Conservation (phyloP, 1,284 basidiomycete species). For the Xerocomus cyaneibrunnescens region DNA sequence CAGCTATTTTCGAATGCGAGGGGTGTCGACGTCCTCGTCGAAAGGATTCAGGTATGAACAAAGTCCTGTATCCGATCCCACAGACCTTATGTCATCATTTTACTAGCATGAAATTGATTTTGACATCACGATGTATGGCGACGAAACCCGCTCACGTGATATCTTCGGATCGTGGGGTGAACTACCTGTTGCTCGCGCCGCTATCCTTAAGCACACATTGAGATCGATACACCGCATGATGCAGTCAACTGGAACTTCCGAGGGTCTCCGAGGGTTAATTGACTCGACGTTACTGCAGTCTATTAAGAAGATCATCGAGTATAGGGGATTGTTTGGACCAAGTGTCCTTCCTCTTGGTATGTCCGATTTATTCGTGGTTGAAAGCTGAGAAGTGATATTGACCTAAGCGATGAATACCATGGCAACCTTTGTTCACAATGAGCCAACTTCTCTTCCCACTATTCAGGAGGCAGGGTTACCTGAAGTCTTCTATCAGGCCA, state of each 20-base stretch:
- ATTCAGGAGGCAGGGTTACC: conserved; percentile 94
- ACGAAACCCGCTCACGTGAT: conserved; percentile 46
- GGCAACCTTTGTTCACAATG: conserved; percentile 98
- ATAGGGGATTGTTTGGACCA: conserved; percentile 83
- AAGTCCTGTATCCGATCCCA: not conserved
- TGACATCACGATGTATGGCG: conserved; percentile 58
- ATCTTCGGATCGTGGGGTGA: conserved; percentile 57
- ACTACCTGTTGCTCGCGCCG: conserved; percentile 65
- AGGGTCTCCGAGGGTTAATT: conserved; percentile 92
- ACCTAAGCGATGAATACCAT: conserved; percentile 89
- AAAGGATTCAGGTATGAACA: conserved; percentile 73
- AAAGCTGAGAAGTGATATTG: conserved; percentile 5
- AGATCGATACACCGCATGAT: conserved; percentile 96
- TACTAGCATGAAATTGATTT: conserved; percentile 69
- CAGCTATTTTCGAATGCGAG: conserved; percentile 83
- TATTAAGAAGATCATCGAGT: conserved; percentile 85
- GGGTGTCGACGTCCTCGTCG: conserved; percentile 85
- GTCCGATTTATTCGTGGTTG: not conserved
- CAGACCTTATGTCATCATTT: conserved; percentile 8
- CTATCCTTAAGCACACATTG: conserved; percentile 87
- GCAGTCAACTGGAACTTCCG: conserved; percentile 91
- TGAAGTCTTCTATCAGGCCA: conserved; percentile 83
- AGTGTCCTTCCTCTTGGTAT: conserved; percentile 82
- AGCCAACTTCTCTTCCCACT: conserved; percentile 91
- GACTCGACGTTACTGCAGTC: conserved; percentile 88